Evolutionary conservation across 169 alveolate species (phyloP).

Genomic region (Cystoisospora suis): DNA sequence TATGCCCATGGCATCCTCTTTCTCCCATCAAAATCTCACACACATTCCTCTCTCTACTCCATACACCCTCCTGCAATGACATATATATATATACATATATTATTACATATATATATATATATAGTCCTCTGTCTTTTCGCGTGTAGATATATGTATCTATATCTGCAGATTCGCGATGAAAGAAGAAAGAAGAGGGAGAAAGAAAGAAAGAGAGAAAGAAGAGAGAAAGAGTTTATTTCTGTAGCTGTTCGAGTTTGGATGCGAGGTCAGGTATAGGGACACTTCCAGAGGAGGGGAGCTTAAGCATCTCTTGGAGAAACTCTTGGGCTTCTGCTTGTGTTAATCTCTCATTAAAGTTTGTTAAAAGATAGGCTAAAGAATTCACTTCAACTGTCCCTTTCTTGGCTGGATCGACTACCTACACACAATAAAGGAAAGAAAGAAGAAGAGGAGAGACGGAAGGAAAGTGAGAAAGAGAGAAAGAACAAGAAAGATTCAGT

Average conservation of each 20-base stretch:
- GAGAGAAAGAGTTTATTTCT: no score
- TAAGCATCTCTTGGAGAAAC: constrained; percentile 11
- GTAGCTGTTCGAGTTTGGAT: background rate
- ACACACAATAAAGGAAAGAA: background rate
- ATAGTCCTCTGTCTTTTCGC: background rate
- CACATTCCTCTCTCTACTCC: no score
- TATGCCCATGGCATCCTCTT: no score
- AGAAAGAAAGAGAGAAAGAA: no score
- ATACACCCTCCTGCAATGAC: no score
- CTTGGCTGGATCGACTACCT: constrained; percentile 30
- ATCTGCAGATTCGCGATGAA: no score
- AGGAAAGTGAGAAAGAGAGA: background rate
- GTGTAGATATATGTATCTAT: background rate
- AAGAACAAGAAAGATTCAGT: no score
- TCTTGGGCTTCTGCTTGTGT: constrained; percentile 12
- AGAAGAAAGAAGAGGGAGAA: no score
- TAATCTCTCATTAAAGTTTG: background rate
- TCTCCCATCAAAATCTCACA: no score
- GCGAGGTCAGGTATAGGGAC: constrained; percentile 18
- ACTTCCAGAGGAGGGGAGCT: background rate
- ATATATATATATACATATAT: background rate
- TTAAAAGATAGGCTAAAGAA: background rate
- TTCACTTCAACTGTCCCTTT: background rate
- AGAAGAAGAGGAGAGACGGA: background rate
- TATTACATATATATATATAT: background rate